phyloP scores from a whole-genome alignment of 2,329 filamentous ascomycete genomes.

The Raffaelea arxii region DNA sequence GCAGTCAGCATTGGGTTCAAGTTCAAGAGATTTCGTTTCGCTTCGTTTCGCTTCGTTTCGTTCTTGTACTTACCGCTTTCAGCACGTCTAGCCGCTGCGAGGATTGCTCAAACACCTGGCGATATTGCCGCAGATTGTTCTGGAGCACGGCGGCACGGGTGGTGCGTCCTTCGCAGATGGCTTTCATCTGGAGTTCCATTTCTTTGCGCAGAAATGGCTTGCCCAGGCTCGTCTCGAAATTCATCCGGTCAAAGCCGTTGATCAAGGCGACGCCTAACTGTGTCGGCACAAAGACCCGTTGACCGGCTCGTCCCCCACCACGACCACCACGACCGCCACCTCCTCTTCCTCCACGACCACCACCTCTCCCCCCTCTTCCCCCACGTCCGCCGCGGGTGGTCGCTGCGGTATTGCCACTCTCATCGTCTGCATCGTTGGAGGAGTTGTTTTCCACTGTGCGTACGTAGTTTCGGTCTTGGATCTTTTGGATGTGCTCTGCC shows the following conservation, averaged over 20 bases:
- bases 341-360: slow-evolving; percentile 27
- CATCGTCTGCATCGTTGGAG: slow-evolving; percentile 27
- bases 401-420: slow-evolving; percentile 31
- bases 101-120: slow-evolving; percentile 74
- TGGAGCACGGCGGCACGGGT: slow-evolving; percentile 66
- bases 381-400: slow-evolving; percentile 42
- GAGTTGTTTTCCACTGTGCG: slow-evolving; percentile 38
- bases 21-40: too few relatives aligned
- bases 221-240: slow-evolving; percentile 82
- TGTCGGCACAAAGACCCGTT: slow-evolving; percentile 88
- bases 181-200: slow-evolving; percentile 96
- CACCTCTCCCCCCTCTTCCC: slow-evolving; percentile 32
- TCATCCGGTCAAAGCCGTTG: slow-evolving; percentile 89
- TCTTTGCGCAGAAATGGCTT: slow-evolving; percentile 96
- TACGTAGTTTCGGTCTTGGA: slow-evolving; percentile 83
- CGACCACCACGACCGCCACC: slow-evolving; percentile 24
- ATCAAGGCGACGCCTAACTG: slow-evolving; percentile 85
- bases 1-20: slow-evolving; percentile 8
- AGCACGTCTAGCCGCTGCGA: slow-evolving; percentile 62
- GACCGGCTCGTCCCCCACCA: slow-evolving; percentile 35
- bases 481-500: slow-evolving; percentile 96
- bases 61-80: slow-evolving; percentile 41
- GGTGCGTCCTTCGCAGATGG: slow-evolving; percentile 81
- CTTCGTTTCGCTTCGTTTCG: not conserved
- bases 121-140: slow-evolving; percentile 80